phyloP scores from a whole-genome alignment of 2,329 filamentous ascomycete genomes.

The Graphilbum ipis-grandicollis region DNA sequence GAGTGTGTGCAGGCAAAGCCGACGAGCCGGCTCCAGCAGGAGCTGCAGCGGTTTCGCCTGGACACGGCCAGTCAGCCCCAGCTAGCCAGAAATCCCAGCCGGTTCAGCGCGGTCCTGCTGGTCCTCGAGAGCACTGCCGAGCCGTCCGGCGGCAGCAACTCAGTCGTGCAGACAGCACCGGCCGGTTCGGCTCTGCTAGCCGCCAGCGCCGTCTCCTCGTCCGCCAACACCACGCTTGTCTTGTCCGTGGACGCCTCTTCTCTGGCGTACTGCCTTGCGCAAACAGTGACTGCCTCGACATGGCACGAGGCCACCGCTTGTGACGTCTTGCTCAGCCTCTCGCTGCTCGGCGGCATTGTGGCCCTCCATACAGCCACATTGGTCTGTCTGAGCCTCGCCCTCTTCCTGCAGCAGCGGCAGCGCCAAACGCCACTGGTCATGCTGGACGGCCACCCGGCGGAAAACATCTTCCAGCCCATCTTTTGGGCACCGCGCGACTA shows the following conservation, averaged over 20 bases:
- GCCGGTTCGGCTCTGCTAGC: conserved; percentile 2
- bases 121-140: conserved; percentile 2
- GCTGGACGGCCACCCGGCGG: conserved; percentile 28
- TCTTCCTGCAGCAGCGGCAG: no score
- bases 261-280: conserved; percentile 18
- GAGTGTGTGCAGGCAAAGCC: conserved; percentile 1
- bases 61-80: not conserved
- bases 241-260: conserved; percentile 8
- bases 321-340: conserved; percentile 23
- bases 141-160: not conserved
- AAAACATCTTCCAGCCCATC: conserved; percentile 3
- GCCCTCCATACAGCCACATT: conserved; percentile 22
- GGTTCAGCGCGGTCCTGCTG: conserved; percentile 1
- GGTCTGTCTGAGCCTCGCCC: conserved; percentile 9
- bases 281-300: conserved; percentile 2
- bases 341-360: conserved; percentile 24
- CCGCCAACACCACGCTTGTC: not conserved
- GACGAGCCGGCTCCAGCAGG: not conserved
- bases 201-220: conserved; percentile 1
- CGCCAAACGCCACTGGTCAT: conserved; percentile 27
- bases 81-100: not conserved
- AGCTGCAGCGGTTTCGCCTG: not conserved
- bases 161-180: conserved; percentile 5
- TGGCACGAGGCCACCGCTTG: conserved; percentile 13
- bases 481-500: conserved; percentile 9